phyloP scores from a whole-genome alignment of 345 rosid species.

The Eutrema yunnanense region DNA sequence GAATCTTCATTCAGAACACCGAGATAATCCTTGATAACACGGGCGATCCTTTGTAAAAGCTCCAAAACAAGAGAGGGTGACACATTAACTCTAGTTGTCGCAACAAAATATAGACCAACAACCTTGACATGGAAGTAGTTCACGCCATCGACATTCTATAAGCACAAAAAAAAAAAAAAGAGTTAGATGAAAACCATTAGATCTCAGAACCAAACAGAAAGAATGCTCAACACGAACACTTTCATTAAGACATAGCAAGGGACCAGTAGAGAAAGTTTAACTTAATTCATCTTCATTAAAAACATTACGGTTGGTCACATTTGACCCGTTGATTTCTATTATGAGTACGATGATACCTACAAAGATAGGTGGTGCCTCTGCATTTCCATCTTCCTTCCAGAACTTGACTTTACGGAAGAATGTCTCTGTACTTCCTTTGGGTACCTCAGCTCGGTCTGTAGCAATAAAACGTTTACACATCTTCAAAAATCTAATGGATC shows the following conservation, averaged over 20 bases:
- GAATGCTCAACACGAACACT: background rate
- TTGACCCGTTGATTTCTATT: background rate
- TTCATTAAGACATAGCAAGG: background rate
- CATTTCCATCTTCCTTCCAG: slow-evolving; percentile 94
- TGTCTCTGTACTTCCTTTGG: slow-evolving; percentile 86
- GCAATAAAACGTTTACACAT: background rate
- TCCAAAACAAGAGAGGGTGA: slow-evolving; percentile 97
- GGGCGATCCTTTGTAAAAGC: slow-evolving; percentile 92
- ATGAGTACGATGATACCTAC: slow-evolving; percentile 62
- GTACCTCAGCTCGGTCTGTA: slow-evolving; percentile 87
- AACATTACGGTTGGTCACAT: background rate
- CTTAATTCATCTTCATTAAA: background rate
- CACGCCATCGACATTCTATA: slow-evolving; percentile 86
- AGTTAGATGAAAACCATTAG: background rate
- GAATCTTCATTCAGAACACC: slow-evolving; percentile 97
- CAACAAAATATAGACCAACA: slow-evolving; percentile 86
- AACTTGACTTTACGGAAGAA: slow-evolving; percentile 97
- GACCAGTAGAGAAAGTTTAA: background rate
- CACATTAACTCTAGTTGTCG: slow-evolving; percentile 85
- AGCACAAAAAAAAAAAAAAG: background rate
- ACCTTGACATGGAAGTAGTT: slow-evolving; percentile 98
- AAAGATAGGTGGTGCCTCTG: slow-evolving; percentile 98
- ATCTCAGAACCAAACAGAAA: background rate
- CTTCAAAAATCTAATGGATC: background rate
- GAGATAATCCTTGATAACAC: slow-evolving; percentile 94